Conservation (phyloP, 208 protist genomes). For the Trypanosoma vivax region DNA sequence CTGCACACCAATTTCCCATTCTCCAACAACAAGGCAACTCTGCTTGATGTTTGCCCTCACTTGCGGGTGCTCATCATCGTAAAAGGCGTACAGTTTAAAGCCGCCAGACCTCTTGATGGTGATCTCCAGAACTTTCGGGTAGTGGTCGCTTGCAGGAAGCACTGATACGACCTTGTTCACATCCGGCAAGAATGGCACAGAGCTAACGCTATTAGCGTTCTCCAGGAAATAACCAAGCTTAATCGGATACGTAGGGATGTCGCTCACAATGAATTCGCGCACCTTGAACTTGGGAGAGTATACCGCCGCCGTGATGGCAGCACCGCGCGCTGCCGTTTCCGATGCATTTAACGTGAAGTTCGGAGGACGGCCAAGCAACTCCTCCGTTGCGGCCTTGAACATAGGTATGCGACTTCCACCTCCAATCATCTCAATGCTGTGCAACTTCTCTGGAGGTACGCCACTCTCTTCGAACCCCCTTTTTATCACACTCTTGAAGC, state of each 20-base stretch:
- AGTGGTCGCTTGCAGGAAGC: constrained; percentile 46
- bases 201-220: constrained; percentile 42
- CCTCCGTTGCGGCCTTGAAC: constrained; percentile 68
- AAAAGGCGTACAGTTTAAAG: constrained; percentile 83
- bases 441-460: constrained; percentile 33
- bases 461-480: constrained; percentile 50
- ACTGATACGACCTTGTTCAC: constrained; percentile 82
- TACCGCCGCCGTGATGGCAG: constrained; percentile 80
- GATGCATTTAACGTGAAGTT: constrained; percentile 87
- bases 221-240: constrained; percentile 73
- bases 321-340: constrained; percentile 81
- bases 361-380: constrained; percentile 48
- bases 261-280: constrained; percentile 74
- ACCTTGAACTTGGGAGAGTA: constrained; percentile 89
- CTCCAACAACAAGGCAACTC: constrained; percentile 50
- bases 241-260: constrained; percentile 72
- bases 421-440: constrained; percentile 89
- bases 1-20: constrained; percentile 56
- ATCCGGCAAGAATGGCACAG: constrained; percentile 73
- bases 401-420: constrained; percentile 87
- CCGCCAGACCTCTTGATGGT: constrained; percentile 49
- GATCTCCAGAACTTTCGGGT: constrained; percentile 79
- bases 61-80: constrained; percentile 42
- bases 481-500: constrained; percentile 46
- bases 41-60: constrained; percentile 37